Conservation (phyloP, 75 land plant genomes). For the Adiantum capillusveneris region DNA sequence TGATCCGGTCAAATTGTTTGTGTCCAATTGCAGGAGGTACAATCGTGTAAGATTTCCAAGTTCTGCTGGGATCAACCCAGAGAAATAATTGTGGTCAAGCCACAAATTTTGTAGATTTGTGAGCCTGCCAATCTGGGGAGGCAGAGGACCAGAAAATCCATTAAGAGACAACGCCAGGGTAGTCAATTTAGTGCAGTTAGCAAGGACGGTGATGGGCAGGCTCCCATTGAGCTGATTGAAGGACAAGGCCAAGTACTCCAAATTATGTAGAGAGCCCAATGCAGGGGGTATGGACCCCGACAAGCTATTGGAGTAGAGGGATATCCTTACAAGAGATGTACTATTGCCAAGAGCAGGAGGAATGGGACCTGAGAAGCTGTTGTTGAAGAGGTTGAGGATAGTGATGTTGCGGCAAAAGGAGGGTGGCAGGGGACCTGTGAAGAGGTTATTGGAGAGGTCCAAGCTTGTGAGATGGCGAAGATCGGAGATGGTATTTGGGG, state of each 20-base stretch:
- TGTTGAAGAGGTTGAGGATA: neutral
- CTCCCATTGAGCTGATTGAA: neutral
- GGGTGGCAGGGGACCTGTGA: neutral
- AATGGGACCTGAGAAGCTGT: conserved; percentile 12
- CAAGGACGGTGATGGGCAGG: conserved; percentile 1
- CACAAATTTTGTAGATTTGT: conserved; percentile 4
- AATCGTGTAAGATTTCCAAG: conserved; percentile 37
- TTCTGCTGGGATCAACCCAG: conserved; percentile 30
- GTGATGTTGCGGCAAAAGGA: neutral
- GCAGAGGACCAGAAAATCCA: conserved; percentile 1
- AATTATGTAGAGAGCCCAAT: conserved; percentile 12
- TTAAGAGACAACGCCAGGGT: neutral
- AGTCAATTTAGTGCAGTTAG: neutral
- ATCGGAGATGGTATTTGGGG: neutral
- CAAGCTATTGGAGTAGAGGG: conserved; percentile 13
- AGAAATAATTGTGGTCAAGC: conserved; percentile 23
- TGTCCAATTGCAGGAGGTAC: neutral
- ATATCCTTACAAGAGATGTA: conserved; percentile 12
- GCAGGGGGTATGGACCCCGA: conserved; percentile 14
- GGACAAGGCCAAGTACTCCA: conserved; percentile 6
- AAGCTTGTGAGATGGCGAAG: neutral
- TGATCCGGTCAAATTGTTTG: conserved; percentile 45
- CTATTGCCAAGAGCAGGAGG: conserved; percentile 5
- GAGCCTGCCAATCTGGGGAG: conserved; percentile 9
- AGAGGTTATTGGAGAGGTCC: neutral